phyloP scores from a whole-genome alignment of 108 stramenopile genomes.

The Skeletonema costatum region DNA sequence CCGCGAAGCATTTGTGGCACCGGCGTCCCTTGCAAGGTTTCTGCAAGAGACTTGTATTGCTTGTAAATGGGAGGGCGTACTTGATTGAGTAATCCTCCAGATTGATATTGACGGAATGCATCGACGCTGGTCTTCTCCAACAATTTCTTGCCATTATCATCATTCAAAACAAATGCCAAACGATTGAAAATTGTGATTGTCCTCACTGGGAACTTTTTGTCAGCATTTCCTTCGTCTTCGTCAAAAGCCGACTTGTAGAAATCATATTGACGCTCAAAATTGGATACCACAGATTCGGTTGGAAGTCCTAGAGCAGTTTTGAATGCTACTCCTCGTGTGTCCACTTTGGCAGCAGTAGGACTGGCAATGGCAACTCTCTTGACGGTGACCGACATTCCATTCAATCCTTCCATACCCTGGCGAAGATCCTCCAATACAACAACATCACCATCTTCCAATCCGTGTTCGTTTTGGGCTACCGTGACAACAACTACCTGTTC shows the following conservation, averaged over 20 bases:
- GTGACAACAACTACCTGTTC: constrained; percentile 53
- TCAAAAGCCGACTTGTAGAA: constrained; percentile 47
- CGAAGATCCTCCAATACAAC: constrained; percentile 56
- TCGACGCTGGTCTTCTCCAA: constrained; percentile 10
- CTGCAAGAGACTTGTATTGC: constrained; percentile 47
- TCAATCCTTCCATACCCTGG: constrained; percentile 40
- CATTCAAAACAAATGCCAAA: constrained; percentile 49
- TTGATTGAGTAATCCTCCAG: constrained; percentile 59
- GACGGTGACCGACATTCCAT: constrained; percentile 46
- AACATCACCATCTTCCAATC: constrained; percentile 54
- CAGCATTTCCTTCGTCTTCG: constrained; percentile 19
- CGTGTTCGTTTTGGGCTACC: constrained; percentile 53
- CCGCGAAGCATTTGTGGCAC: constrained; percentile 66
- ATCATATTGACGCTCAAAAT: constrained; percentile 55
- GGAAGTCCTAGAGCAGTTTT: constrained; percentile 47
- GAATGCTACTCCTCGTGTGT: constrained; percentile 52
- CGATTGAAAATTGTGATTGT: constrained; percentile 62
- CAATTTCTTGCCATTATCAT: constrained; percentile 28
- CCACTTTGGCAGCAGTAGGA: constrained; percentile 57
- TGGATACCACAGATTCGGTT: constrained; percentile 42
- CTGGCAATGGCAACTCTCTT: constrained; percentile 53
- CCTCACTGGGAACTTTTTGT: constrained; percentile 49
- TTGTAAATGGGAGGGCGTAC: constrained; percentile 51
- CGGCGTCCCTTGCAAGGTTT: constrained; percentile 48
- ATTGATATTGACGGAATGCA: constrained; percentile 39